phyloP scores from a whole-genome alignment of 2,329 filamentous ascomycete species.

The Mariannaea sp. region DNA sequence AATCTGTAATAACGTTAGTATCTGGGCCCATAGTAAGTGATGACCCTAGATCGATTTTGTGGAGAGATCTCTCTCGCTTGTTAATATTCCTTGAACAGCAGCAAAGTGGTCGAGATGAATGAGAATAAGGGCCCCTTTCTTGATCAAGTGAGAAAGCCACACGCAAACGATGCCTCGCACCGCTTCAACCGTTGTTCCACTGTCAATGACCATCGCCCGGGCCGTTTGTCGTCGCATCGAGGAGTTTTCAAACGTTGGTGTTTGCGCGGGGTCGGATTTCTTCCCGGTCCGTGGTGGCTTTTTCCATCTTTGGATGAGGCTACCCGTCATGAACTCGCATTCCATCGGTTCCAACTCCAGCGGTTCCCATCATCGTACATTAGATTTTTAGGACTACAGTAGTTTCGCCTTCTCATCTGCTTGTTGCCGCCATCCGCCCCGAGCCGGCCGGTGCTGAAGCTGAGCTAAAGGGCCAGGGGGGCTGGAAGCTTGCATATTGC shows the following conservation, averaged over 20 bases:
- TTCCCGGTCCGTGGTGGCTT: constrained; percentile 9
- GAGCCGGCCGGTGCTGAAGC: constrained; percentile 7
- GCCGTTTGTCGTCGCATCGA: constrained; percentile 2
- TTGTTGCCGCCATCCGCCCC: constrained; percentile 1
- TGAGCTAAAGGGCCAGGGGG: too few species aligned
- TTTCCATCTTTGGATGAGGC: constrained; percentile 4
- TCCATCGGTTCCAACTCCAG: constrained; percentile 8
- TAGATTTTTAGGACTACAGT: constrained; percentile 10
- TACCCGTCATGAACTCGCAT: not conserved
- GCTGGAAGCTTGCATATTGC: too few species aligned
- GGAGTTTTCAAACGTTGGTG: not conserved
- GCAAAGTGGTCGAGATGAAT: too few species aligned
- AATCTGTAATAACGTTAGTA: too few species aligned
- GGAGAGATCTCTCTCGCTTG: too few species aligned
- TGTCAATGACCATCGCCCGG: not conserved
- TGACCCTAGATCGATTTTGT: too few species aligned
- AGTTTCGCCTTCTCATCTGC: constrained; percentile 7
- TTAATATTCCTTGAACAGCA: too few species aligned
- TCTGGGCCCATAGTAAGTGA: too few species aligned
- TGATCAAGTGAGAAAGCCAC: too few species aligned
- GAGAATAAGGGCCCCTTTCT: not conserved
- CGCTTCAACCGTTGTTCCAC: not conserved
- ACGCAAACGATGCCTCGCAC: too few species aligned
- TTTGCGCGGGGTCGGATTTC: constrained; percentile 13
- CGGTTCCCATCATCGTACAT: constrained; percentile 3